Evolutionary conservation across 768 basidiomycete species (phyloP), one percentile per base, ranked within the genome.

Genomic region (Serendipita sp.): DNA sequence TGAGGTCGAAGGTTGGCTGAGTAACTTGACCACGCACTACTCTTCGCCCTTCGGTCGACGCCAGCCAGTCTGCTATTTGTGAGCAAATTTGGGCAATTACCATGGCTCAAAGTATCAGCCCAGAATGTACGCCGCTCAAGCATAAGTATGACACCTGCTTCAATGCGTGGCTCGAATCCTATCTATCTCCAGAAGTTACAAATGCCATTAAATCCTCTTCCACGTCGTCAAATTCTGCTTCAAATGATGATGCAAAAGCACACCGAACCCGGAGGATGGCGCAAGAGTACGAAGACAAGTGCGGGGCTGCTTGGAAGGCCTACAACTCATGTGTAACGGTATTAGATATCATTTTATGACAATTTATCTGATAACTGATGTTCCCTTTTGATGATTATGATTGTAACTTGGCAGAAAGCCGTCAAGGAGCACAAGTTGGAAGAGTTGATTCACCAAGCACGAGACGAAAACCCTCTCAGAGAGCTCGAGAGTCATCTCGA

Each of bases 151-250:
- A 98, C 74, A 78, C 88, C 0, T 98, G 94, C 78, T 98, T 98
- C 77, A 96, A 96, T 70, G 83, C 88, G 5, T 97, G 94, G 95
- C 93, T 99, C 69, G 93, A 96, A 74, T 91, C 90, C 10, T 99
- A 97, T 73, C 83, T 97, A 28, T 88, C 92, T 71, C 92, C 92
- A 7, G 71, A 60, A 35, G 18, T 60, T 4, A 52, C 48, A 18
- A 23, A 10, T n/a, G 56, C 28, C 16, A 38, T 60, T 38, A n/a
- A n/a, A 10, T 4, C 56, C 10, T 10, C 30, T 60, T 60, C 56
- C n/a, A 4, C 56, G 3, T 28, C 23, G 36, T 28, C 28, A 4
- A 32, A 32, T 8, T 8, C 48, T 18, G 7, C 48, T 7, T 51
- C 48, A 5, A 32, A 18, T 60, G 56, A 60, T n/a, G 56, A 60